Evolutionary conservation across 805 yeast species (phyloP), one percentile per base, ranked within the genome.

Genomic region (Metschnikowia picachoensis): DNA sequence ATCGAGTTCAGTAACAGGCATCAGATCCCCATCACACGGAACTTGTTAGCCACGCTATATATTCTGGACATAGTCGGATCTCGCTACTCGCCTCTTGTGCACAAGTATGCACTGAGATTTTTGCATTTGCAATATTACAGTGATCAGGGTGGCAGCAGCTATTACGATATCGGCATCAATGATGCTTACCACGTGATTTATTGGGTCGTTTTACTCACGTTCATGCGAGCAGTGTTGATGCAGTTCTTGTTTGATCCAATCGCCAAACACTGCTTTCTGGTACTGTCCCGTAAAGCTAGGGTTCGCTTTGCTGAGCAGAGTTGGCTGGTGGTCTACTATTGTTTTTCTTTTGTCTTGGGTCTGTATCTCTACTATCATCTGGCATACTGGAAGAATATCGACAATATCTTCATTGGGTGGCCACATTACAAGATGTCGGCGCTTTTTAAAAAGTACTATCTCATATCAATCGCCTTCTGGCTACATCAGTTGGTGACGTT

Each of bases 231-330:
- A 5, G 62, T 75, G n/a, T 53, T 78, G 31, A 83, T 87, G 82
- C 73, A 75, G 43, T 77, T 67, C 51, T 53, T 79, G 9, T 73
- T 85, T 40, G 72, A 68, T 44, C 89, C 91, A 15, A 57, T 82
- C 39, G 88, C 88, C 2, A 53, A 53, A 8, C 47, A 42, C 39
- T 46, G 43, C 8, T 60, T 70, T 39, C 68, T 77, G 20, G 79
- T 86, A 40, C 63, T 63, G 34, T 65, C 74, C 2, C 62, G 61
- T 13, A 82, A 80, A 56, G 77, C 84, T 0, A 68, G 73, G 17
- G 78, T 78, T 46, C 76, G 96, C 47, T 89, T 87, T 60, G 85
- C 88, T 46, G 97, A 89, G 65, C 97, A 89, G 70, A 82, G 88
- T 41, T 90, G 96, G 96, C 71, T 79, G 30, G 61, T 79, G 14